phyloP scores from a whole-genome alignment of 371 early-diverging fungal genomes.

The Haplosporangium sp. region DNA sequence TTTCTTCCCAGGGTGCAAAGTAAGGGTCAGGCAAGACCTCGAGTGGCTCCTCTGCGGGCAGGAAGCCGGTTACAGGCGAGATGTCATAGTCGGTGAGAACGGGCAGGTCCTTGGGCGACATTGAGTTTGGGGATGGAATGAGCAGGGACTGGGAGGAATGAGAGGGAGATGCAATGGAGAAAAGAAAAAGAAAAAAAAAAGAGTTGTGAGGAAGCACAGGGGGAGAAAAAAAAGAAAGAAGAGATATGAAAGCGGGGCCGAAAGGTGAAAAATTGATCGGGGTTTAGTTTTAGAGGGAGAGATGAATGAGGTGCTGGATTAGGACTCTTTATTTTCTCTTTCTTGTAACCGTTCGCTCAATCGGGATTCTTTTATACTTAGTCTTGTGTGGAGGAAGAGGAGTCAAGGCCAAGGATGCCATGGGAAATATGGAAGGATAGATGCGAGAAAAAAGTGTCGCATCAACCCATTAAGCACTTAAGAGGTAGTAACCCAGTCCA shows the following conservation, averaged over 20 bases:
- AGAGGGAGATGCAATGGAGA: not conserved
- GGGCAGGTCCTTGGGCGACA: slow-evolving; percentile 46
- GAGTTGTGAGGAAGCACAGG: not conserved
- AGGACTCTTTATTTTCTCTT: not conserved
- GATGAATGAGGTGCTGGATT: not conserved
- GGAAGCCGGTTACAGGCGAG: slow-evolving; percentile 86
- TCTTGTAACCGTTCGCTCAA: no score
- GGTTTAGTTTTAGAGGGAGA: slow-evolving; percentile 5
- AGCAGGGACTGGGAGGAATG: not conserved
- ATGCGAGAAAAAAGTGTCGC: not conserved
- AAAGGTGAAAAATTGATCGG: slow-evolving; percentile 2
- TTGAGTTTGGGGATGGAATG: not conserved
- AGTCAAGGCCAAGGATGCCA: not conserved
- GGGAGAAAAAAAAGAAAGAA: not conserved
- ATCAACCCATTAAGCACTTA: slow-evolving; percentile 35
- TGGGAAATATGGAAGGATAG: no score
- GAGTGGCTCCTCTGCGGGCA: slow-evolving; percentile 83
- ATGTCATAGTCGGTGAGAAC: slow-evolving; percentile 86
- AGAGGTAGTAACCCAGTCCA: slow-evolving; percentile 19
- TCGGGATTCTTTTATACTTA: no score
- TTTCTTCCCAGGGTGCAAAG: slow-evolving; percentile 91
- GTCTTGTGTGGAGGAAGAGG: not conserved
- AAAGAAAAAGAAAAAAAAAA: not conserved
- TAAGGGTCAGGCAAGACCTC: slow-evolving; percentile 76
- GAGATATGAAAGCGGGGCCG: not conserved